Evolutionary conservation across 805 yeast genomes (phyloP), one percentile per base, ranked within the genome.

Genomic region (Cyberlindnera mycetangii): DNA sequence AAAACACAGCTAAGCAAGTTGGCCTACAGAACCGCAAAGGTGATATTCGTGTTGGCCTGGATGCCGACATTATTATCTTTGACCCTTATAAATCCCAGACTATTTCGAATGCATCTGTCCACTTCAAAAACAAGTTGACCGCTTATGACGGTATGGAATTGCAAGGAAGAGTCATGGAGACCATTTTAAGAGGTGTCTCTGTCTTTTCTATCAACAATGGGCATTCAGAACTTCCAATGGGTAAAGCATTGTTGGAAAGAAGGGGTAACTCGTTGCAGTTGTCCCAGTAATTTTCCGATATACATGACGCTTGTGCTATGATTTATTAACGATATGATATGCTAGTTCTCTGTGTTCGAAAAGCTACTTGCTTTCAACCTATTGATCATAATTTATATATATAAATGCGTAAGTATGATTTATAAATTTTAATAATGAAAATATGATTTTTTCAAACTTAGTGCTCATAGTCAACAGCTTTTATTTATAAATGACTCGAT

Each of bases 1-100:
- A 73, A 55, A 88, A 87, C 55, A 90, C 98, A 0, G 89, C 97
- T 1, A 73, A 74, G 48, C 97, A 90, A 63, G 87, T 85, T 19
- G 97, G 97, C 0, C 66, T 90, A 32, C 64, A 73, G 7, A 79
- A 85, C 54, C 60, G 65, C 37, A 90, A 92, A 68, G 98, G 97
- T 10, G 68, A 70, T 43, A 71, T 92, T 40, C 75, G 69, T 22
- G 74, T 74, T 10, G 97, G 97, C 0, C 75, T 74, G 59, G 96
- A 92, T 64, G 97, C 97, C 0, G 98, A 90, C 64, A 79, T 90
- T 51, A 81, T 85, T 24, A 72, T 90, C 7, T 89, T 92, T 59
- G 95, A 92, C 60, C 79, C 87, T 7, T 70, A 71, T 11, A 69
- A 69, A 6, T 57, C 55, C 32, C 81, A 76, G 55, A 60, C 60